phyloP scores from a whole-genome alignment of 2,329 filamentous ascomycete genomes.

The Gliomastix tumulicola region DNA sequence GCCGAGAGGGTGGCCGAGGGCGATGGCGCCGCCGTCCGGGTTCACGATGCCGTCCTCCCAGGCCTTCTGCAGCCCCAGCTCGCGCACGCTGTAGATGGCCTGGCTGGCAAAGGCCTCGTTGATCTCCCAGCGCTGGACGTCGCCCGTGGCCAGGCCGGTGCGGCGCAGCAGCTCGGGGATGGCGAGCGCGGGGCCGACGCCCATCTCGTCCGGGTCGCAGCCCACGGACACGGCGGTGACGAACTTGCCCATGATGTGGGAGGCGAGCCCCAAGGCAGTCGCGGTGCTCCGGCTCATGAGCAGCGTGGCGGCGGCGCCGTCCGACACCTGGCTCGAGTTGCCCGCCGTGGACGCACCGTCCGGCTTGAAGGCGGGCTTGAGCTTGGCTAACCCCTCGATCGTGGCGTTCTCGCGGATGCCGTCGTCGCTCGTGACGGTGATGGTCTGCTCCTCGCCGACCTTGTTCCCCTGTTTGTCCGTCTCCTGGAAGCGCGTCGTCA shows the following conservation, averaged over 20 bases:
- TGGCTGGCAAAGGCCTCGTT: conserved; percentile 75
- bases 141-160: conserved; percentile 57
- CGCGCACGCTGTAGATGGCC: conserved; percentile 63
- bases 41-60: conserved; percentile 69
- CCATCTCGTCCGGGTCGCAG: conserved; percentile 88
- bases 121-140: conserved; percentile 86
- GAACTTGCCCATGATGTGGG: conserved; percentile 74
- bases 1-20: conserved; percentile 80
- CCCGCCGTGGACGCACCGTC: conserved; percentile 78
- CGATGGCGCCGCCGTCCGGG: conserved; percentile 83
- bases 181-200: conserved; percentile 77
- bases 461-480: conserved; percentile 53
- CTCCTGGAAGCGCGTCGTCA: conserved; percentile 62
- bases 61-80: conserved; percentile 57
- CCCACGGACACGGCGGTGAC: conserved; percentile 70
- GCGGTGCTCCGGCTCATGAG: conserved; percentile 82
- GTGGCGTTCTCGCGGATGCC: conserved; percentile 67
- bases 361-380: conserved; percentile 79
- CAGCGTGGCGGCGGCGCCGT: conserved; percentile 78
- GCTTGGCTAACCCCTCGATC: conserved; percentile 62
- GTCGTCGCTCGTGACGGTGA: conserved; percentile 73
- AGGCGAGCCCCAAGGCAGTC: conserved; percentile 60
- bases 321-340: conserved; percentile 79
- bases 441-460: conserved; percentile 46
- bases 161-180: conserved; percentile 74